Evolutionary conservation across 2,329 filamentous ascomycete genomes (phyloP), one percentile per base, ranked within the genome.

Genomic region (Tolypocladium pustulatum): DNA sequence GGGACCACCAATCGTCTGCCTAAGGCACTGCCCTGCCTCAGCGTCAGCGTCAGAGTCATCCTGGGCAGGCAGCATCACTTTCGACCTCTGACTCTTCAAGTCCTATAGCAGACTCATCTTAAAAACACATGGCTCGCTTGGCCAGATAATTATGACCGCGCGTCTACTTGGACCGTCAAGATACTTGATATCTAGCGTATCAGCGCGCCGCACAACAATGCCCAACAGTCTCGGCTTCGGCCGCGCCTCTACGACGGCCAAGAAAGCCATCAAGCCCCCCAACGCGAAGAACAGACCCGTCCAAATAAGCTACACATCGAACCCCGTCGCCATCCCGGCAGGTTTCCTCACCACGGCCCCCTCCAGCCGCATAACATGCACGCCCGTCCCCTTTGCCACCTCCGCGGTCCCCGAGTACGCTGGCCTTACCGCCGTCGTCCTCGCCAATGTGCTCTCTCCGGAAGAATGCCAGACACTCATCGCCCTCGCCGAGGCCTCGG

Each of bases 401-500:
- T 77, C 76, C 15, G 61, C 65, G 0, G 67, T 88, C 1, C 76
- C 77, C 3, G 74, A 81, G 62, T 85, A 86, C 68, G 68, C 75
- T 9, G 71, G 73, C 43, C 65, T 71, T 46, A 83, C 81, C 65
- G 86, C 86, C 10, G 75, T 82, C 10, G 69, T 87, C 0, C 75
- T 89, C 10, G 83, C 88, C 67, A 79, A 85, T 58, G 78, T 85
- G 34, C 71, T 89, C 57, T 71, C 70, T 0, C 61, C 63, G 0
- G 60, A 61, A 10, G 89, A 92, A 74, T 92, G 89, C 70, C 67
- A 71, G 0, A 66, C 77, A 37, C 75, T 90, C 0, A 62, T 82
- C 5, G 30, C 60, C 13, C 71, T 83, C 7, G 80, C 80, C 12
- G 81, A 85, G 66, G 70, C 80, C 20, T 81, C 80, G 13, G 79